Percentiles rank a stretch among this genome's conserved stretches.
phyloP scores from a whole-genome alignment of 148 eudicot species.

The Heliosperma pusillum region DNA sequence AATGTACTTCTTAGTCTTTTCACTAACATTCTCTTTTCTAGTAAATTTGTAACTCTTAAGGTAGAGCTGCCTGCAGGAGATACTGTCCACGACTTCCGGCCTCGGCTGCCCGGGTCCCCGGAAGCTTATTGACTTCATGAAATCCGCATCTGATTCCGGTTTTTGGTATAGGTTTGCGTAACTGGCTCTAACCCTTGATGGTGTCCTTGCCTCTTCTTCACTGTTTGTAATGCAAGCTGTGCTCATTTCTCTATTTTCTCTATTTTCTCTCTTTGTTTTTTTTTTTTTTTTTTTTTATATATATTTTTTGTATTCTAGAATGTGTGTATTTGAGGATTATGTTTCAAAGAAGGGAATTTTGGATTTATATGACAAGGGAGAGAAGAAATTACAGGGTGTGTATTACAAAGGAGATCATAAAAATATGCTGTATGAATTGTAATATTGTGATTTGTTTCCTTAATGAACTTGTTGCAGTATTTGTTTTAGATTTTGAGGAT shows the following conservation, averaged over 20 bases:
- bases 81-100: constrained; percentile 64
- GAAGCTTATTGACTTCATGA: constrained; percentile 45
- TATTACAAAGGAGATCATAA: background rate
- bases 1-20: constrained; percentile 55
- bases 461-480: background rate
- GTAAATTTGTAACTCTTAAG: constrained; percentile 72
- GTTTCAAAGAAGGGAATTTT: background rate
- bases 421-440: background rate
- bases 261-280: too few relatives aligned
- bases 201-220: constrained; percentile 38
- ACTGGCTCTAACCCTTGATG: constrained; percentile 46
- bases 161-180: constrained; percentile 68
- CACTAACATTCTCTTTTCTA: constrained; percentile 51
- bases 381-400: background rate
- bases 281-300: too few relatives aligned
- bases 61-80: constrained; percentile 72
- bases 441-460: background rate
- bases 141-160: constrained; percentile 77
- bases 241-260: background rate
- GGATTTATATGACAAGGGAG: background rate
- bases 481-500: background rate
- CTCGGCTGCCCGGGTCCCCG: constrained; percentile 23
- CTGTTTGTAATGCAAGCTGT: constrained; percentile 4
- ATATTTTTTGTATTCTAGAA: background rate
- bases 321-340: background rate